Evolutionary conservation across 768 basidiomycete species (phyloP), one percentile per base, ranked within the genome.

Genomic region (Mrakia frigida): DNA sequence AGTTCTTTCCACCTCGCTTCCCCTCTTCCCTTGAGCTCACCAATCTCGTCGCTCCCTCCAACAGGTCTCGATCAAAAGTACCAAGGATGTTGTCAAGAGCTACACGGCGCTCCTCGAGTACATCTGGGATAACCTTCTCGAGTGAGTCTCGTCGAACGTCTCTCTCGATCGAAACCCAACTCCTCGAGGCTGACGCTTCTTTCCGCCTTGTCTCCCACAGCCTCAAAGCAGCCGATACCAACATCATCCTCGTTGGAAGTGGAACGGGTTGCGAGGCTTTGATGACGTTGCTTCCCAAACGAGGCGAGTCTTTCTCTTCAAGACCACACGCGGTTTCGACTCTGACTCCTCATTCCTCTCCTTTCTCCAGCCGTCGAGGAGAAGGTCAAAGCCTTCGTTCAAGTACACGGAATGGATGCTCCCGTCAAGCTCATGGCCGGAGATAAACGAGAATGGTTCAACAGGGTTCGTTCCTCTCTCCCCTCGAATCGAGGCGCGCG

Each of bases 121-220:
- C 82, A 83, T 98, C 16, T 99, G 97, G 97, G 96, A 98, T 83
- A 96, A 98, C 81, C 95, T 94, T 81, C 86, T 98, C 78, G 89
- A 91, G 95, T 97, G 80, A 77, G 91, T 68, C 31, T 69, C 53
- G 23, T 60, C 56, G 59, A n/a, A 75, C 31, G 39, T 52, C 41
- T n/a, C 50, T 74, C 76, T 50, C 72, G 10, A n/a, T n/a, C 18
- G 18, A 10, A 25, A 25, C 28, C 6, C 43, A 50, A 6, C 46
- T 39, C 21, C 16, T n/a, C 56, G 1, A 14, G 18, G 16, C 52
- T n/a, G 41, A 71, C 46, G 50, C 46, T 35, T 56, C 78, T 77
- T 16, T 63, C 9, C 79, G 0, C 35, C 21, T 52, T n/a, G 3
- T 23, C 71, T n/a, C 28, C 94, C 93, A 77, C 85, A 96, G 79